Percentiles rank a stretch among this genome's conserved stretches.
phyloP scores from a whole-genome alignment of 805 yeast species.

The Ogataea ganodermae region DNA sequence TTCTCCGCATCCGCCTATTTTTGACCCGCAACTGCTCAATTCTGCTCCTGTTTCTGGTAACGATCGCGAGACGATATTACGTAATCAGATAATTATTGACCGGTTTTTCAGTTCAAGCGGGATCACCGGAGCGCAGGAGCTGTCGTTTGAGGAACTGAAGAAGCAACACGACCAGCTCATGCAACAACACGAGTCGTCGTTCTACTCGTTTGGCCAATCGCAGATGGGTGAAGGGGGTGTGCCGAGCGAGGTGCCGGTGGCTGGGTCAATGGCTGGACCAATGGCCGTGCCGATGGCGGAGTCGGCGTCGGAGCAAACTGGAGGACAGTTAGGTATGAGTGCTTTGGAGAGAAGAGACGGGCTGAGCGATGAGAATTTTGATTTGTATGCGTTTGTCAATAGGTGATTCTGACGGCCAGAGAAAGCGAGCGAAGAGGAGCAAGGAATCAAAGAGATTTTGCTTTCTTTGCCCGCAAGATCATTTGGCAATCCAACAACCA shows the following conservation, averaged over 20 bases:
- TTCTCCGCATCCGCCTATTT: conserved; percentile 12
- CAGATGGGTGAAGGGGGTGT: no score
- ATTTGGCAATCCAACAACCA: no score
- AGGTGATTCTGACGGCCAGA: conserved; percentile 9
- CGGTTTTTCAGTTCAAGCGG: conserved; percentile 10
- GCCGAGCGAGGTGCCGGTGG: background rate
- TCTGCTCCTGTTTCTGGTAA: background rate
- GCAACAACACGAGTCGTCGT: conserved; percentile 17
- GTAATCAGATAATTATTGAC: conserved; percentile 20
- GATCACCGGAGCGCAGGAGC: conserved; percentile 2
- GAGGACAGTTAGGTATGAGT: background rate
- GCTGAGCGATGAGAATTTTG: conserved; percentile 18
- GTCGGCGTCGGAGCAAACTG: background rate
- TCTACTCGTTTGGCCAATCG: conserved; percentile 18
- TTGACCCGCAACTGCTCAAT: conserved; percentile 19
- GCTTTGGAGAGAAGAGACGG: background rate
- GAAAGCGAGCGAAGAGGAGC: background rate
- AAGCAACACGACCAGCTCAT: conserved; percentile 24
- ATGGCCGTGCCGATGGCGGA: background rate
- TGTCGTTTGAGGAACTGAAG: conserved; percentile 24
- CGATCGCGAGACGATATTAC: conserved; percentile 1
- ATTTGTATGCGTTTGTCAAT: conserved; percentile 21
- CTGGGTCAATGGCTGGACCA: background rate
- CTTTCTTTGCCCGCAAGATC: no score
- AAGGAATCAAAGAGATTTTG: no score